phyloP scores from a whole-genome alignment of 2,329 filamentous ascomycete genomes.

The Ceratocystis lukuohia region DNA sequence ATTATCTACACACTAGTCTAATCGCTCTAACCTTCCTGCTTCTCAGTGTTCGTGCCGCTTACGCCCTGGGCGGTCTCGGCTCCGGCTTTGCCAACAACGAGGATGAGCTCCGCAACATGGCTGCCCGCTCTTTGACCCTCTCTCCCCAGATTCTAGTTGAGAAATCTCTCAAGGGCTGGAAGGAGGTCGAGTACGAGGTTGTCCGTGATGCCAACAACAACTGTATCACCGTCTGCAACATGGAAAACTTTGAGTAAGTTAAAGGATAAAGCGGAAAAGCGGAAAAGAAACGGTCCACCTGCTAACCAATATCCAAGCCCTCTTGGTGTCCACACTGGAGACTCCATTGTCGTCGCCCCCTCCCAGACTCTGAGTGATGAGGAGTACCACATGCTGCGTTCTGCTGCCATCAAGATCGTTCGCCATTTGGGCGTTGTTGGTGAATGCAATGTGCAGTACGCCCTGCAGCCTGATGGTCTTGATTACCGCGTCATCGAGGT shows the following conservation, averaged over 20 bases:
- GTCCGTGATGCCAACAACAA: conserved; percentile 96
- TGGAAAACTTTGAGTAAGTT: conserved; percentile 20
- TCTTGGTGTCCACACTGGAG: conserved; percentile 91
- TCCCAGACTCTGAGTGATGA: conserved; percentile 95
- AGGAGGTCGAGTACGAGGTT: conserved; percentile 97
- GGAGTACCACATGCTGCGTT: conserved; percentile 98
- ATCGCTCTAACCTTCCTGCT: not conserved
- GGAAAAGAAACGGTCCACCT: too few relatives aligned
- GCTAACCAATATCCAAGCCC: conserved; percentile 67
- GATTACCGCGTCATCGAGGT: conserved; percentile 99
- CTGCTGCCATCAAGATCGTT: conserved; percentile 95
- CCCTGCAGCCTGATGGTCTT: conserved; percentile 86
- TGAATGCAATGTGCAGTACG: conserved; percentile 98
- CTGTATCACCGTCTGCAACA: conserved; percentile 89
- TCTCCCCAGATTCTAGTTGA: conserved; percentile 95
- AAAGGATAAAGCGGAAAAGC: conserved; percentile 37
- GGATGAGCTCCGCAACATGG: conserved; percentile 87
- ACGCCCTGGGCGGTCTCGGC: conserved; percentile 87
- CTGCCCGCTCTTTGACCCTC: conserved; percentile 80
- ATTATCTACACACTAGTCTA: too few relatives aligned
- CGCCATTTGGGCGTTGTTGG: conserved; percentile 93
- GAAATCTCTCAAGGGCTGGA: conserved; percentile 98
- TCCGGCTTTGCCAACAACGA: conserved; percentile 91
- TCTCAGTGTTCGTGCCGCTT: conserved; percentile 67
- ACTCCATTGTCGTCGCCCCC: conserved; percentile 95